These are phyloP conservation scores for Lupinus albus DNA, from an alignment of 306 rosid genomes.

Conservation along the genomic window DNA sequence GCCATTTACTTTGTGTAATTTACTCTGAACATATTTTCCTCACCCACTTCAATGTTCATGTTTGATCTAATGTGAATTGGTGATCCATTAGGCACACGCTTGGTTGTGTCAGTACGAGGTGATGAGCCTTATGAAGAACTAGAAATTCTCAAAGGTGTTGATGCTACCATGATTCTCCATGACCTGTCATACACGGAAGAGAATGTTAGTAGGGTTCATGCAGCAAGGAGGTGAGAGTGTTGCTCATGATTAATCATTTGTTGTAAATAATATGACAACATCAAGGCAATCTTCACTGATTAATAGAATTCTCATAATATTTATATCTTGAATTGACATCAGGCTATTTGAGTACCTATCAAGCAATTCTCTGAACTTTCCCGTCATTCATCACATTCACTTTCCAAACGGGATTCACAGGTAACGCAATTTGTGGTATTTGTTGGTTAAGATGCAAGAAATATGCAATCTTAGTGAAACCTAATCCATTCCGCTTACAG, in stretches of 20 bases:
- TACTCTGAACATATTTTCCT: constrained; percentile 20
- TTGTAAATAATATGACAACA: constrained; percentile 27
- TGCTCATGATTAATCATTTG: constrained; percentile 19
- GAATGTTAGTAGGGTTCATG: constrained; percentile 80
- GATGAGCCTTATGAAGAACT: constrained; percentile 83
- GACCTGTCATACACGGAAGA: constrained; percentile 76
- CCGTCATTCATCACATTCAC: constrained; percentile 90
- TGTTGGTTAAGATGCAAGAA: constrained; percentile 26
- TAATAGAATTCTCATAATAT: constrained; percentile 26
- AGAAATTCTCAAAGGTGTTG: constrained; percentile 70
- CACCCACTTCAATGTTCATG: constrained; percentile 5
- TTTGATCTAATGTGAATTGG: constrained; percentile 31
- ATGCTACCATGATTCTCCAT: constrained; percentile 88
- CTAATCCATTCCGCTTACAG: constrained; percentile 49
- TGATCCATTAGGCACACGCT: constrained; percentile 70
- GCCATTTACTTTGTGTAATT: too few relatives aligned
- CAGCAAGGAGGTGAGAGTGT: constrained; percentile 82
- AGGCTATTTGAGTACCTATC: constrained; percentile 85
- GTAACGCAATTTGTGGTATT: constrained; percentile 44
- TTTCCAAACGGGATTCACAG: constrained; percentile 86
- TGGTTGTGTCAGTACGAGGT: constrained; percentile 83
- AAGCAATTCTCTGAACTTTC: constrained; percentile 71
- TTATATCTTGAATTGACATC: constrained; percentile 26
- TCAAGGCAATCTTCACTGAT: constrained; percentile 12
- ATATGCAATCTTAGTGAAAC: constrained; percentile 20